Evolutionary conservation across 2,329 filamentous ascomycete genomes (phyloP), one percentile per base, ranked within the genome.

Genomic region (Rosellinia necatrix): DNA sequence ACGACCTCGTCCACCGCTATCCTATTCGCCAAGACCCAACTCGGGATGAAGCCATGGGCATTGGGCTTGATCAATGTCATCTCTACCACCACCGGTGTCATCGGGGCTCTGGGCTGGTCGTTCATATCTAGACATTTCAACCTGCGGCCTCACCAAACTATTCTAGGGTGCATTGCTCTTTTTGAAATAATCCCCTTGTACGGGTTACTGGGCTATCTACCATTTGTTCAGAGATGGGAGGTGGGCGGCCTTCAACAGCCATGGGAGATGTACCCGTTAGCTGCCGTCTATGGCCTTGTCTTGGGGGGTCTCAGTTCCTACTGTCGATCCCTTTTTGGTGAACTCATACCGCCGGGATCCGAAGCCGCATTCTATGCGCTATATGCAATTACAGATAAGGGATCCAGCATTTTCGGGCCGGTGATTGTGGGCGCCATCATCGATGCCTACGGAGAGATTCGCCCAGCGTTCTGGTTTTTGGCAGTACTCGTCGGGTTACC

Each of bases 341-440:
- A 97, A 72, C 81, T 99, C 53, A 96, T 99, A 52, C 94, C 94
- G 1, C 91, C 91, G 0, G 94, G 94, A 3, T 96, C 89, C 25
- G 94, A 99, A 74, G 92, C 94, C 0, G 92, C 93, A 0, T 99
- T 99, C 70, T 99, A 96, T 70, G 92, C 93, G 0, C 79, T 99
- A 1, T 99, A 97, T 70, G 94, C 94, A 30, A 97, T 97, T 61
- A 97, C 94, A 1, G 94, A 99, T 72, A 99, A 99, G 73, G 92
- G 93, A 1, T 94, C 90, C 19, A 96, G 90, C 69, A 81, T 97
- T 2, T 97, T 99, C 72, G 94, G 94, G 0, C 94, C 94, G 0
- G 89, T 91, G 0, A 93, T 99, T 69, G 94, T 99, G 0, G 94
- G 92, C 1, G 85, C 87, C 10, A 96, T 99, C 62, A 96, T 94